Evolutionary conservation across 1,284 basidiomycete genomes (phyloP).

Genomic region (Sanghuangporus weigelae): DNA sequence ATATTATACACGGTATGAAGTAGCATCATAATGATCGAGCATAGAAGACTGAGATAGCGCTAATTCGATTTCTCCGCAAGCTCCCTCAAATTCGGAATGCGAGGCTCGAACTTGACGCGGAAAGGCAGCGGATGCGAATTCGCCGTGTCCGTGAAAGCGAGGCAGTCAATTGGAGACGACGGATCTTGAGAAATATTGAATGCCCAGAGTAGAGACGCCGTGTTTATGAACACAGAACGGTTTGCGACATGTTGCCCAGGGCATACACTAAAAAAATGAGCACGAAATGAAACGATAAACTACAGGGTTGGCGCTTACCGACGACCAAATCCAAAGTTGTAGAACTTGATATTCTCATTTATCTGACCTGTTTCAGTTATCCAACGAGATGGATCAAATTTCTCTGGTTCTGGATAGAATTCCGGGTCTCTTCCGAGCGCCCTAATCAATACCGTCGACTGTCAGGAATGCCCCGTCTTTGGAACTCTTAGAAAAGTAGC

Average conservation of each 20-base stretch:
- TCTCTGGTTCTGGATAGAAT: constrained; percentile 53
- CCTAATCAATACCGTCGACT: neutral
- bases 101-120: constrained; percentile 43
- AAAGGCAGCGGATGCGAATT: constrained; percentile 56
- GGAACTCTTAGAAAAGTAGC: neutral
- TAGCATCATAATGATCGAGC: neutral
- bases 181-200: constrained; percentile 47
- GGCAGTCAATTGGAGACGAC: constrained; percentile 45
- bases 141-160: constrained; percentile 51
- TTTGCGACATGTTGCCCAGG: constrained; percentile 54
- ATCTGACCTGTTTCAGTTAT: constrained; percentile 43
- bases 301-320: constrained; percentile 29
- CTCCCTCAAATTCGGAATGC: constrained; percentile 19
- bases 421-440: constrained; percentile 37
- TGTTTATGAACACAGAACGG: constrained; percentile 53
- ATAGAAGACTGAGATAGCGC: neutral
- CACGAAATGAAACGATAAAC: neutral
- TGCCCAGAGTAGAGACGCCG: constrained; percentile 55
- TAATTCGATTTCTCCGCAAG: constrained; percentile 2
- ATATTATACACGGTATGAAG: too few relatives aligned
- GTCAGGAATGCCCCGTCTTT: neutral
- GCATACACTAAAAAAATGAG: constrained; percentile 33
- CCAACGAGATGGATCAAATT: constrained; percentile 56
- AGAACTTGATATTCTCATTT: constrained; percentile 43
- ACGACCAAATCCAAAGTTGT: constrained; percentile 56